Base-by-base conservation (phyloP, 208 protist genomes). In the Crithidia sp. region DNA sequence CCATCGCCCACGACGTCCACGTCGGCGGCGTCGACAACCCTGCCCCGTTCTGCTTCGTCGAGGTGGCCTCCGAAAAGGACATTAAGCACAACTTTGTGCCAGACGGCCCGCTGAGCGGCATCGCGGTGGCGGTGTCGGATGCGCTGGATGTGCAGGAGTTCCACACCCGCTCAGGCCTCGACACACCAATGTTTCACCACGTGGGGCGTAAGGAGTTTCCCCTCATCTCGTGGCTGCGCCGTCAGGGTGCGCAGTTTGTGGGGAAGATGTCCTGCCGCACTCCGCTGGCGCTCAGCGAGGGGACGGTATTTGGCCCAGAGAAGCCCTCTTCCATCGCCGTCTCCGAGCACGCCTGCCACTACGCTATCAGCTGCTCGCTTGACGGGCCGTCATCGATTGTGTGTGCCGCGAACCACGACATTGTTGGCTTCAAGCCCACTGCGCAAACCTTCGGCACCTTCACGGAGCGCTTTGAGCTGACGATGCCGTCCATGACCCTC, bases 351-450 rank as follows among this genome's bases (percentile, higher is more conserved):
- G 82, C 87, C 14, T 94, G 87, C 76, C 88, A 96, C 79, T 96
- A 93, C 69, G 77, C 82, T 37, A 88, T 96, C 63, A 90, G 77
- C 76, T 87, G 82, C 63, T 89, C 89, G 2, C 78, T 94, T 14
- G 87, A 83, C 60, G 85, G 89, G 10, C 89, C 91, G 0, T 74
- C 89, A 5, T 84, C 89, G 9, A 62, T 96, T 45, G 79, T 82
- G n/a, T 88, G 83, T 57, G 79, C 82, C 13, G 75, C 77, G n/a
- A 52, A 79, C 37, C 85, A 94, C 73, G 86, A 93, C 69, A 78
- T 95, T 55, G 83, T 90, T 0, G 90, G 86, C 72, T 96, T 95
- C 86, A 96, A 96, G 68, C 90, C 92, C 17, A 96, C 92, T 39
- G 78, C 90, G 16, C 92, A 95, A 71, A 93, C 88, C 54, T 94